Evolutionary conservation across 176 grass and related monocot genomes (phyloP), one percentile per base, ranked within the genome.

Genomic region (Juncus effusus): DNA sequence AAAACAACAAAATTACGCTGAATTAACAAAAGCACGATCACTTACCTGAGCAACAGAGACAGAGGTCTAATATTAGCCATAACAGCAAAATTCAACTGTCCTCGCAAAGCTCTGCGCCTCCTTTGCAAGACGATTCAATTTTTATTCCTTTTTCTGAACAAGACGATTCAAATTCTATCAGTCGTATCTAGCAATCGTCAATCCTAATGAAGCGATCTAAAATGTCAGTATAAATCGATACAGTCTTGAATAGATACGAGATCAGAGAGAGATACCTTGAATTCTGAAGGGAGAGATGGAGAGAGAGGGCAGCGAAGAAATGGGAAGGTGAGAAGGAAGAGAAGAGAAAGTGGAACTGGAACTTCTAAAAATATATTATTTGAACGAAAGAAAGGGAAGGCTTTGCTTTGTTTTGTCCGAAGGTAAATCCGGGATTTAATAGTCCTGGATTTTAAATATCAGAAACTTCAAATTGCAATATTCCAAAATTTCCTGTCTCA

Each of bases 61-160:
- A 72, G 68, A 58, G 68, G 57, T 36, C 68, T 50, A 28, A 72
- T 57, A 72, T 59, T 72, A 39, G 68, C 68, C 68, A 72, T 72
- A 7, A 40, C 7, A 42, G 53, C 57, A 37, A 45, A 65, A 65
- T 65, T 65, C 42, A 51, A 12, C 63, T 11, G 51, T 16, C 66
- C 54, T 7, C 36, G 7, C 51, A 40, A 53, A 51, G 38, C 13
- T 40, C 16, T 36, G 37, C 6, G 54, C 38, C 39, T 42, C 68
- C 50, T 42, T 57, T 40, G 8, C 9, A 13, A 4, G 14, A 42
- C 68, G 42, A 14, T 35, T 59, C 9, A 72, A 41, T 4, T 42
- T 42, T 56, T 14, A 52, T n/a, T 39, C 47, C 14, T 40, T 69
- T 52, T 52, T 51, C 45, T 19, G 47, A 13, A 42, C 13, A 13